phyloP scores from a whole-genome alignment of 208 protist species.

The Leishmania martiniquensis region DNA sequence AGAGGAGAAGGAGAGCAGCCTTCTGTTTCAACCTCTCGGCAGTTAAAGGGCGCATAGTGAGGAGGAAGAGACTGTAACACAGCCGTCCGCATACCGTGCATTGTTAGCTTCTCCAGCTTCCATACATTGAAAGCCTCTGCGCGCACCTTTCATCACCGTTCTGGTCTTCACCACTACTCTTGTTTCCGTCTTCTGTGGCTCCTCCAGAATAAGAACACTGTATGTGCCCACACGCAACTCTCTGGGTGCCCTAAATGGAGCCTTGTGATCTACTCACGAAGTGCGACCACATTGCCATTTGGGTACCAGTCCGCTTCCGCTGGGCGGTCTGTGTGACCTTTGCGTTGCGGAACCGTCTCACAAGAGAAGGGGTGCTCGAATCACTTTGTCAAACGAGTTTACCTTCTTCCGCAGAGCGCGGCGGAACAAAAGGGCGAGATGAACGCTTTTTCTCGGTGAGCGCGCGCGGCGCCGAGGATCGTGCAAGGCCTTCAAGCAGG shows the following conservation, averaged over 20 bases:
- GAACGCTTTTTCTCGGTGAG: background rate
- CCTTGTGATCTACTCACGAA: background rate
- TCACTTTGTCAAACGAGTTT: background rate
- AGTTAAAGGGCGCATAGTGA: background rate
- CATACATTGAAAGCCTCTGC: background rate
- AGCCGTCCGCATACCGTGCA: background rate
- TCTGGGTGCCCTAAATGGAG: background rate
- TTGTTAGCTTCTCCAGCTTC: background rate
- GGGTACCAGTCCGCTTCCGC: background rate
- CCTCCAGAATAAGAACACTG: background rate
- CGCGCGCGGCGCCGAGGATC: conserved; percentile 53
- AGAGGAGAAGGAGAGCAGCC: background rate
- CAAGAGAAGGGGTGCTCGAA: background rate
- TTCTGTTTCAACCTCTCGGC: background rate
- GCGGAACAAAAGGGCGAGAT: background rate
- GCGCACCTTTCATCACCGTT: background rate
- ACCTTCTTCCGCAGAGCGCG: background rate
- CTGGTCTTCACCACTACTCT: background rate
- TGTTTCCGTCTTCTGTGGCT: background rate
- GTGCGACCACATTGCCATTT: background rate
- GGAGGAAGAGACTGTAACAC: background rate
- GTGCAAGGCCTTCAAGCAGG: conserved; percentile 86
- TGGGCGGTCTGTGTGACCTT: background rate
- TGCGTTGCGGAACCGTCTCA: background rate
- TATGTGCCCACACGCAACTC: background rate